Evolutionary conservation across 2,329 filamentous ascomycete genomes (phyloP), one percentile per base, ranked within the genome.

Genomic region (Penicillium nordicum): DNA sequence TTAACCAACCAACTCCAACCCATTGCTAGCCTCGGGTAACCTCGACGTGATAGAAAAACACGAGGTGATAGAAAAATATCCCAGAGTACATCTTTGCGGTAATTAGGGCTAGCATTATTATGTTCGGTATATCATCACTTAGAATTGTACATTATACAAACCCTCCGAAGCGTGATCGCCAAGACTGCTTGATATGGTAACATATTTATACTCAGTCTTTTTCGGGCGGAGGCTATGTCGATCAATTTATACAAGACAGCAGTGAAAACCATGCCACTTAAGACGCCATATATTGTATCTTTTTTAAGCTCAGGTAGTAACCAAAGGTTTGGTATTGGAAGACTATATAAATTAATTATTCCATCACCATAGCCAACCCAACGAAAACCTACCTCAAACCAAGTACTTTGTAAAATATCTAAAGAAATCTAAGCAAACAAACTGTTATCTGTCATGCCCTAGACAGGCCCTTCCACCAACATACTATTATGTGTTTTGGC

Each of bases 401-500:
- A 34, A 10, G 9, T 21, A n/a, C 14, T 25, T 34, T 34, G 14
- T n/a, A 34, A 16, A 34, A n/a, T 34, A 46, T 12, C 5, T 5
- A 9, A 34, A 34, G 8, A 32, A 34, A 46, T 46, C 9, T 2
- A 14, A 46, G 3, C 21, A 25, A 36, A 18, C 18, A 18, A n/a
- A 25, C 14, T 25, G 1, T 16, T 11, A 12, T 25, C 44, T 46
- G 3, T 11, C 5, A 9, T 21, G 4, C 9, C n/a, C 3, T 9
- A 23, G 21, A 11, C 14, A 25, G 14, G 6, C 25, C 18, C 21
- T 9, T 44, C 29, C 16, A 25, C 2, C n/a, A 10, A 12, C 21
- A 18, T 23, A 51, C 9, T 3, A 42, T 27, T 9, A 55, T 57
- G 58, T 62, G 58, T 40, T 59, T 60, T 21, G 25, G 57, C 9